Conservation (phyloP, 495 filamentous ascomycete genomes). For the Penicillium coprophilum region DNA sequence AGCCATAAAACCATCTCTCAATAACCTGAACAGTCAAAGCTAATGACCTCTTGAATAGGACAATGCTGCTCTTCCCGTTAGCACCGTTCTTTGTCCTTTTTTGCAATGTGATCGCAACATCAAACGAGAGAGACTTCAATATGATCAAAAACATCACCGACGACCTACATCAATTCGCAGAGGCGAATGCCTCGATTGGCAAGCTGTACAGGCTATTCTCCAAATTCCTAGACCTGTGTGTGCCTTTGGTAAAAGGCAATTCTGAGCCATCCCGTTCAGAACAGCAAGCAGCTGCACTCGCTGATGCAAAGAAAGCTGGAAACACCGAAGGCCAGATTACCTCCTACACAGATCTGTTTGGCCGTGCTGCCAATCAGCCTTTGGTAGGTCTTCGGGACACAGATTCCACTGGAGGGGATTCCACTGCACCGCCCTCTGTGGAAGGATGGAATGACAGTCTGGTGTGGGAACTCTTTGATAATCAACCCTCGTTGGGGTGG, state of each 20-base stretch:
- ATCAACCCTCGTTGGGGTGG: constrained; percentile 35
- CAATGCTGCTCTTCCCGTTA: constrained; percentile 33
- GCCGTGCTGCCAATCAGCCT: constrained; percentile 3
- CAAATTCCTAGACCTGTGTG: constrained; percentile 31
- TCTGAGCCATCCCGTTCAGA: neutral
- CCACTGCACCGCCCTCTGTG: constrained; percentile 13
- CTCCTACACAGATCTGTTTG: constrained; percentile 11
- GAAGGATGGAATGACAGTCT: constrained; percentile 33
- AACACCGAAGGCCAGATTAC: neutral
- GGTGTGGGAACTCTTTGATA: constrained; percentile 36
- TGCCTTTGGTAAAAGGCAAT: constrained; percentile 21
- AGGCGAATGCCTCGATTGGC: constrained; percentile 26
- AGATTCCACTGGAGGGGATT: neutral
- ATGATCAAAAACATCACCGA: constrained; percentile 32
- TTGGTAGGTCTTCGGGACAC: constrained; percentile 5
- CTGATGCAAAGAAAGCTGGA: neutral
- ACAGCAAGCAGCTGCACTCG: neutral
- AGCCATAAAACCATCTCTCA: neutral
- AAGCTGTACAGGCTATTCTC: constrained; percentile 32
- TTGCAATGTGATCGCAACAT: constrained; percentile 36
- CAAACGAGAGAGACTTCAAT: constrained; percentile 30
- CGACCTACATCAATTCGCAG: constrained; percentile 28
- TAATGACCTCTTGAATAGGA: constrained; percentile 18
- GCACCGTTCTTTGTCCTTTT: constrained; percentile 37
- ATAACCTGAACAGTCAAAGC: neutral